Evolutionary conservation across 1,284 basidiomycete species (phyloP), one percentile per base, ranked within the genome.

Genomic region (Thelephora terrestris): DNA sequence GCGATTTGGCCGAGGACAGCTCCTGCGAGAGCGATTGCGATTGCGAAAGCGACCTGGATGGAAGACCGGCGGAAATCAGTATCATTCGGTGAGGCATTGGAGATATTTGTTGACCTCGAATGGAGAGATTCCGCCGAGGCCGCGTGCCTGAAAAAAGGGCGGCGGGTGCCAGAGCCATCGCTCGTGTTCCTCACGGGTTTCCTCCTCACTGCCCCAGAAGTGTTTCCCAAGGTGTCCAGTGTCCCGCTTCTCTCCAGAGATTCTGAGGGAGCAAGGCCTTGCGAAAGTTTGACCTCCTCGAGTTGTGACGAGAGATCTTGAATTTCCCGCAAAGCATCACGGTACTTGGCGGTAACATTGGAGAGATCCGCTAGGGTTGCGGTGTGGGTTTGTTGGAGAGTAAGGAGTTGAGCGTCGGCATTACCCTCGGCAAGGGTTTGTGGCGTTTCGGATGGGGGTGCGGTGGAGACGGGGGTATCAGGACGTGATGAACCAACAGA

Each of bases 21-120:
- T 95, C 91, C 89, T 93, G 91, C 70, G 91, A 93, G 58, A 93
- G 81, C 73, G 91, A 93, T 71, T 83, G 79, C 61, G 87, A 91
- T 69, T 86, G 84, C 71, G 81, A 85, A 57, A 85, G 79, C 78
- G 87, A 87, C 76, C 83, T 83, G 39, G 5, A 59, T 45, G 38
- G 17, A 45, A 21, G 45, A 47, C 10, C 10, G 25, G 49, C 51
- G 52, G 50, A 51, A 43, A 55, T 51, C 46, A 56, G 51, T 52
- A 45, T 51, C 29, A 52, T 49, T 51, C 52, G 51, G 43, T 51
- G 37, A 47, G 2, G 35, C 14, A 47, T 7, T 12, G 18, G 34
- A 45, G 10, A 32, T 10, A 32, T 32, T 25, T 45, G 52, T 64
- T 61, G 66, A 83, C 83, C 85, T 87, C 76, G 79, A 74, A 69